phyloP scores from a whole-genome alignment of 768 basidiomycete species.

The Panellus pusillus region DNA sequence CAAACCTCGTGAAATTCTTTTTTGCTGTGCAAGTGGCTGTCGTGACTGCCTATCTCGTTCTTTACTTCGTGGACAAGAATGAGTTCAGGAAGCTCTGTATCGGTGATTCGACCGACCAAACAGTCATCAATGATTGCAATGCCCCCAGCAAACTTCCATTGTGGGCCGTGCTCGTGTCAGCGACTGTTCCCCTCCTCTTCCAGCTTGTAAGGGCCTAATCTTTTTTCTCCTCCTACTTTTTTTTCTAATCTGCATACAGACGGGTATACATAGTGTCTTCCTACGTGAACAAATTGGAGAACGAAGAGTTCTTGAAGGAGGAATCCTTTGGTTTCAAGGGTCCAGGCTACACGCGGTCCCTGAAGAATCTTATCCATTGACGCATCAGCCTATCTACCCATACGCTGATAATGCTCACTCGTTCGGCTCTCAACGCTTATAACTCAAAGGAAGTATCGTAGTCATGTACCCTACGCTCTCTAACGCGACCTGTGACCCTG shows the following conservation, averaged over 20 bases:
- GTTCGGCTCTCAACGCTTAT: background rate
- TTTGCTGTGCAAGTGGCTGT: constrained; percentile 2
- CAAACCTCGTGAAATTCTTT: constrained; percentile 8
- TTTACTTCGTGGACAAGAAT: constrained; percentile 33
- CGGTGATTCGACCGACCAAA: constrained; percentile 26
- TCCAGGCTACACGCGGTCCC: constrained; percentile 1
- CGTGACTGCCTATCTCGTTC: constrained; percentile 22
- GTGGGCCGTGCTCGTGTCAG: constrained; percentile 32
- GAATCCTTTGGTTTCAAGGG: constrained; percentile 17
- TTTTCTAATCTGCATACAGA: constrained; percentile 28
- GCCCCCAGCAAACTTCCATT: constrained; percentile 27
- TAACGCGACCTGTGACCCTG: background rate
- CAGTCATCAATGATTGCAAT: constrained; percentile 33
- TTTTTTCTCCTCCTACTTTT: background rate
- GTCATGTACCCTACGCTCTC: background rate
- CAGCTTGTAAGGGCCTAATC: constrained; percentile 38
- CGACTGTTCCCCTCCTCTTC: constrained; percentile 37
- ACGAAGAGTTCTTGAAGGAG: constrained; percentile 23
- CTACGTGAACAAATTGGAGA: constrained; percentile 34
- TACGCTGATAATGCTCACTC: constrained; percentile 18
- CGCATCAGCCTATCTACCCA: constrained; percentile 4
- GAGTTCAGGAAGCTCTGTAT: constrained; percentile 33
- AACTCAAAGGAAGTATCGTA: too few species aligned
- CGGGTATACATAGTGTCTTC: constrained; percentile 38
- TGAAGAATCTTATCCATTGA: constrained; percentile 9